Percentiles rank a stretch among this genome's conserved stretches.
These are phyloP conservation scores for Stemphylium beticola DNA, from an alignment of 2,329 filamentous ascomycete species.

Conservation along the genomic window DNA sequence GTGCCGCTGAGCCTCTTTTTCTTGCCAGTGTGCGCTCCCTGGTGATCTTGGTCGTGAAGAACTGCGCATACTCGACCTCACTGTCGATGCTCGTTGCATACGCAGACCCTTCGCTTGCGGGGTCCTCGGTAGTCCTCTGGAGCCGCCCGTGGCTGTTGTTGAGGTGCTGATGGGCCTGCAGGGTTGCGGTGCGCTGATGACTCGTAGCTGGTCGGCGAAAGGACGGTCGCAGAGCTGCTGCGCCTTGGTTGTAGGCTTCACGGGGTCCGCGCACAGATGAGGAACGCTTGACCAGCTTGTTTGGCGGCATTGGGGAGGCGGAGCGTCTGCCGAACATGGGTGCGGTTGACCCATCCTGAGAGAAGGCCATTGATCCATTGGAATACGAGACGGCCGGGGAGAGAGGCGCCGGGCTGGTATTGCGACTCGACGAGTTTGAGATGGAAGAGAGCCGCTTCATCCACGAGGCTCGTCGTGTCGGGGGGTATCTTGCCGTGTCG, in stretches of 20 bases:
- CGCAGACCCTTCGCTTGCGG: slow-evolving; percentile 25
- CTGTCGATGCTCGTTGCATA: slow-evolving; percentile 30
- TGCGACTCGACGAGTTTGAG: slow-evolving; percentile 67
- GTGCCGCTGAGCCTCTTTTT: slow-evolving; percentile 49
- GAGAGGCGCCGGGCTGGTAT: slow-evolving; percentile 69
- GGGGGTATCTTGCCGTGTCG: slow-evolving; percentile 32
- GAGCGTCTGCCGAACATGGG: slow-evolving; percentile 62
- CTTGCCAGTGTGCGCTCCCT: slow-evolving; percentile 48
- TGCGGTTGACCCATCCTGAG: slow-evolving; percentile 62
- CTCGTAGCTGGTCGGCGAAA: slow-evolving; percentile 78
- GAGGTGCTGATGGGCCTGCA: slow-evolving; percentile 59
- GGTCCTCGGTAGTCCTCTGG: slow-evolving; percentile 35
- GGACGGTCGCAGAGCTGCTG: slow-evolving; percentile 67
- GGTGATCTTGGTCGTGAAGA: slow-evolving; percentile 45
- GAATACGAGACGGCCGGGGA: slow-evolving; percentile 71
- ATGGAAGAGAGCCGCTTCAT: slow-evolving; percentile 72
- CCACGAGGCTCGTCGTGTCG: slow-evolving; percentile 65
- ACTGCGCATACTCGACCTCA: slow-evolving; percentile 45
- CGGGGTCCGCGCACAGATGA: slow-evolving; percentile 61
- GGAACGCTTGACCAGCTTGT: slow-evolving; percentile 79
- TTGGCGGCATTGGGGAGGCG: slow-evolving; percentile 61
- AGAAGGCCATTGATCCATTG: slow-evolving; percentile 60
- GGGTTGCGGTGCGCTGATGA: slow-evolving; percentile 75
- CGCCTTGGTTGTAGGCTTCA: slow-evolving; percentile 55
- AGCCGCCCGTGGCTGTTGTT: slow-evolving; percentile 33